Percentiles rank a stretch among this genome's conserved stretches.
Evolutionary conservation across 441 rosid genomes (phyloP).

Genomic region (Brassica hybrid): DNA sequence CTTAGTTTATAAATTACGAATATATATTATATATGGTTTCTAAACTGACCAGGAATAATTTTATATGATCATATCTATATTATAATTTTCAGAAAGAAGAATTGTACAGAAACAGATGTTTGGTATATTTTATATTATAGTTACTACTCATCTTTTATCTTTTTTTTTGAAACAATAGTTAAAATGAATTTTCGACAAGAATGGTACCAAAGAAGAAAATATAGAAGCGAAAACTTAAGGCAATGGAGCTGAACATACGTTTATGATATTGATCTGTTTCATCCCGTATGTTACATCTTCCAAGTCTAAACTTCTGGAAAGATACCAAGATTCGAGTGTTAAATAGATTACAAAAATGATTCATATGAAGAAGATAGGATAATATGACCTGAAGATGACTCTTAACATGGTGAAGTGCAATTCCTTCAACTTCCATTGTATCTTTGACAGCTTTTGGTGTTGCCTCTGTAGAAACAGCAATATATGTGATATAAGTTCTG

Average conservation of each 20-base stretch:
- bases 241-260: conserved; percentile 29
- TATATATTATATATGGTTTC: background rate
- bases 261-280: conserved; percentile 4
- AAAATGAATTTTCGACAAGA: background rate
- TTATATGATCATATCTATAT: background rate
- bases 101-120: background rate
- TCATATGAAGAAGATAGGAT: background rate
- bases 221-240: background rate
- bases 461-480: conserved; percentile 18
- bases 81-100: background rate
- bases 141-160: background rate
- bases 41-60: background rate
- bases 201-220: background rate
- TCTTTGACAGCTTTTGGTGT: conserved; percentile 40
- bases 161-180: background rate
- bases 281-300: conserved; percentile 31
- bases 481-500: conserved; percentile 8
- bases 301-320: conserved; percentile 42
- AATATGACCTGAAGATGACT: conserved; percentile 40
- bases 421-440: conserved; percentile 40
- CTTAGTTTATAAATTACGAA: background rate
- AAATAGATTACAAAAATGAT: background rate
- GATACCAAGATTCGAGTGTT: background rate
- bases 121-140: background rate
- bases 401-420: conserved; percentile 43